Evolutionary conservation across 805 yeast species (phyloP), one percentile per base, ranked within the genome.

Genomic region (Candida ponderosae): DNA sequence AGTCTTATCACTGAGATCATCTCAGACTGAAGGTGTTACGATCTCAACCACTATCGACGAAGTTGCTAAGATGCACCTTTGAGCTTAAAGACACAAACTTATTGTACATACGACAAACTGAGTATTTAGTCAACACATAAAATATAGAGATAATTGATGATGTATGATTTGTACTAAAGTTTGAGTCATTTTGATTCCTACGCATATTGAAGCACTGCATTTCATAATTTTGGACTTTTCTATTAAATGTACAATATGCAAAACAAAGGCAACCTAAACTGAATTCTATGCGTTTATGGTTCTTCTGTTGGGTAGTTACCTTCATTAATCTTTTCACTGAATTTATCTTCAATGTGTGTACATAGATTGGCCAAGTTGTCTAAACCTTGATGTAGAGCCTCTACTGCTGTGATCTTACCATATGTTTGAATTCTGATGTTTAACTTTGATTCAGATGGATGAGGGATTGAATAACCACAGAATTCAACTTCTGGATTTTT

Each of bases 401-500:
- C 95, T 29, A 85, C 78, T 4, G 97, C 97, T 4, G 97, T 81
- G 46, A 76, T 72, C 8, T 66, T 65, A 23, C 79, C 96, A 55
- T 88, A 89, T 1, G 98, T 93, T 65, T 93, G 98, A 45, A 93
- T 87, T 64, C 98, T 78, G 40, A 93, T 59, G 63, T 93, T 87
- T 62, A 93, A 67, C 48, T 83, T 81, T 42, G 86, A 71, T 63
- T 93, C 98, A 27, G 96, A 85, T 16, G 98, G 98, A 62, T 93
- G 98, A 10, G 98, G 98, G 48, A 93, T 93, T 32, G 97, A 87
- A 65, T 93, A 93, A 39, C 98, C 98, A 57, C 97, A 90, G 60
- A 93, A 93, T 57, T 93, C 98, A 19, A 93, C 98, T 47, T 88
- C 95, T 29, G 97, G 96, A 55, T 93, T 93, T 65, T 90, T 89